Evolutionary conservation across 805 yeast species (phyloP), one percentile per base, ranked within the genome.

Genomic region (Candida insectalens): DNA sequence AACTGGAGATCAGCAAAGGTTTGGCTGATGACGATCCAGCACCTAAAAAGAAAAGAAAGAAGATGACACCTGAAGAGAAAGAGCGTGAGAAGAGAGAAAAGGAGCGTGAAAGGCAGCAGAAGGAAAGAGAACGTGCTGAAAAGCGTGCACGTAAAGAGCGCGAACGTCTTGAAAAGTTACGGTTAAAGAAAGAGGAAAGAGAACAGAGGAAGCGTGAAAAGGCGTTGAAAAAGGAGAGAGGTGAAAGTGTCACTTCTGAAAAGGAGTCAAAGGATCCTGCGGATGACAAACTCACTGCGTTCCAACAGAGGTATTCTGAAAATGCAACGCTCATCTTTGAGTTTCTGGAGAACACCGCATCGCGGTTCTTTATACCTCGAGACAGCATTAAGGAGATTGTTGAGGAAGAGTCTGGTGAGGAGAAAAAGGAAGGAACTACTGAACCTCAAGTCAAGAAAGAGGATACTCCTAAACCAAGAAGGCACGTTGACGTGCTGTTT

Each of bases 301-400:
- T 82, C 46, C 94, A 83, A 47, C 88, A 79, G 44, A 69, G 75
- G 50, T 82, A 81, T 46, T 59, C 72, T 16, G 53, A 69, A 25
- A 72, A 74, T 45, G 85, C 94, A 1, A 80, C 83, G 34, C 52
- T 92, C 26, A 77, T 87, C 5, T 77, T 89, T 53, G 98, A 92
- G 54, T 89, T 77, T 58, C 69, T 69, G 19, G 97, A 92, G 46
- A 78, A 77, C 50, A 72, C 92, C 0, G 68, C 77, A 30, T 77
- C 77, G 6, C 67, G 97, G 37, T 89, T 70, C 47, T 59, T 69
- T 37, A 50, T 89, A 1, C 96, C 97, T 0, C 77, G 77, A 42
- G 73, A 84, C 41, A 70, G 94, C 1, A 69, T 89, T 3, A 61
- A 81, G 38, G 96, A 88, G 56, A 61, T 71, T 1, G 28, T 59